Conservation (phyloP, 345 rosid genomes). For the Kernera saxatilis region DNA sequence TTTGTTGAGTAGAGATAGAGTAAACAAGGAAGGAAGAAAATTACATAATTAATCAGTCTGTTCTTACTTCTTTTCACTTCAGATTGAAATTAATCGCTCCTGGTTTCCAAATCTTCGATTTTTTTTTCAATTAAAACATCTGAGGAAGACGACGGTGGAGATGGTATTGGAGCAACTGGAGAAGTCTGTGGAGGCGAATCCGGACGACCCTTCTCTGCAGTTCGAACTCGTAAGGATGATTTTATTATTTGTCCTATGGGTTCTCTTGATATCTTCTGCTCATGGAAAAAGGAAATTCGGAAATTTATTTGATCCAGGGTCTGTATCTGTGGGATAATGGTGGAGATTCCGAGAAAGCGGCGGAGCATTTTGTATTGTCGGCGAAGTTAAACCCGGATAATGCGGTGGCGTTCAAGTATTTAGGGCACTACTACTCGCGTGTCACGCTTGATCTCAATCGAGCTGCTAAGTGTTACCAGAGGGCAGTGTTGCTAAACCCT, state of each 20-base stretch:
- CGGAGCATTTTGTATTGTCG: conserved; percentile 63
- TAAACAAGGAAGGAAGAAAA: not conserved
- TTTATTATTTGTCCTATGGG: too few species aligned
- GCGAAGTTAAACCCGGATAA: conserved; percentile 68
- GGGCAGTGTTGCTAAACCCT: conserved; percentile 62
- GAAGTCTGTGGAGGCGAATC: conserved; percentile 55
- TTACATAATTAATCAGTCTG: not conserved
- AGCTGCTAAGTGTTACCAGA: conserved; percentile 87
- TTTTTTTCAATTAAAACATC: not conserved
- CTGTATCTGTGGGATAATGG: conserved; percentile 55
- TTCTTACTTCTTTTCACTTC: not conserved
- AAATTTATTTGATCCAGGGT: conserved; percentile 45
- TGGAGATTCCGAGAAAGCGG: conserved; percentile 50
- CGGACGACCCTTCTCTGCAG: conserved; percentile 61
- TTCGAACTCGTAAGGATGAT: conserved; percentile 65
- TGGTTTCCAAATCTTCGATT: not conserved
- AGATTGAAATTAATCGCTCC: not conserved
- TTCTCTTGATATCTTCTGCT: not conserved
- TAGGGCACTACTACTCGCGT: conserved; percentile 68
- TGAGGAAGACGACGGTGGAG: conserved; percentile 22
- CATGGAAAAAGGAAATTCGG: not conserved
- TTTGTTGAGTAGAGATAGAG: not conserved
- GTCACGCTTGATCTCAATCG: conserved; percentile 50
- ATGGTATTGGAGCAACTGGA: conserved; percentile 36
- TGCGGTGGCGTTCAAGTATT: conserved; percentile 58